These are phyloP conservation scores for Phlegmacium glaucopus DNA, from an alignment of 768 basidiomycete species.

Conservation along the genomic window DNA sequence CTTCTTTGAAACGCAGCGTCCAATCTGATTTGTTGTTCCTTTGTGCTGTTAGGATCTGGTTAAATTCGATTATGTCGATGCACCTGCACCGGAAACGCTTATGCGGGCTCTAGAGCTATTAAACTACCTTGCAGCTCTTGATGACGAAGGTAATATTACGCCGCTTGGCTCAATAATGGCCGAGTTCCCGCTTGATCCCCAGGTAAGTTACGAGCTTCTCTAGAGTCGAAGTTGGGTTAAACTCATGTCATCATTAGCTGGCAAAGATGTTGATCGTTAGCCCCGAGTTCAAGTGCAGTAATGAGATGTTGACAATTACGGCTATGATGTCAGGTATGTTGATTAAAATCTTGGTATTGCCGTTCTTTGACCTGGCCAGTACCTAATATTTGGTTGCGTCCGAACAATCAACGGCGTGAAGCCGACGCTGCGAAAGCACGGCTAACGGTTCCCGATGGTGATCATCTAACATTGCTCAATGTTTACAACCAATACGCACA, in stretches of 20 bases:
- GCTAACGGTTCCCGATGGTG: constrained; percentile 91
- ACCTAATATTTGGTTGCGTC: constrained; percentile 93
- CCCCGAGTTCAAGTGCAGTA: constrained; percentile 94
- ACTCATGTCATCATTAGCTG: constrained; percentile 41
- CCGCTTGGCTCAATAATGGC: constrained; percentile 89
- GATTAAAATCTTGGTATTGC: constrained; percentile 17
- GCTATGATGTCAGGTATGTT: constrained; percentile 87
- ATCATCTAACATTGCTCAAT: constrained; percentile 92
- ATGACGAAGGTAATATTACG: constrained; percentile 92
- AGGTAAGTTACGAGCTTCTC: constrained; percentile 43
- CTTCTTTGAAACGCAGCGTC: constrained; percentile 4
- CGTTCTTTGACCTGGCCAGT: constrained; percentile 38
- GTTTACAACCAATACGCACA: constrained; percentile 90
- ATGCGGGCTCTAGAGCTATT: constrained; percentile 96
- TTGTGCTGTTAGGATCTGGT: constrained; percentile 64
- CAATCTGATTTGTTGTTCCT: not conserved
- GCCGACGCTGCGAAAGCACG: constrained; percentile 90
- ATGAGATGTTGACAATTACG: constrained; percentile 92
- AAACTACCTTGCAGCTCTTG: constrained; percentile 88
- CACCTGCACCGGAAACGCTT: constrained; percentile 92
- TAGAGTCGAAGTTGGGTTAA: not conserved
- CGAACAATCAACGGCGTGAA: constrained; percentile 82
- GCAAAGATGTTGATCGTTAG: constrained; percentile 93
- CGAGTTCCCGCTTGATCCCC: constrained; percentile 98
- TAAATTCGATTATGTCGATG: constrained; percentile 85